phyloP scores from a whole-genome alignment of 306 rosid species.

The Oxytropis ochrocephala region DNA sequence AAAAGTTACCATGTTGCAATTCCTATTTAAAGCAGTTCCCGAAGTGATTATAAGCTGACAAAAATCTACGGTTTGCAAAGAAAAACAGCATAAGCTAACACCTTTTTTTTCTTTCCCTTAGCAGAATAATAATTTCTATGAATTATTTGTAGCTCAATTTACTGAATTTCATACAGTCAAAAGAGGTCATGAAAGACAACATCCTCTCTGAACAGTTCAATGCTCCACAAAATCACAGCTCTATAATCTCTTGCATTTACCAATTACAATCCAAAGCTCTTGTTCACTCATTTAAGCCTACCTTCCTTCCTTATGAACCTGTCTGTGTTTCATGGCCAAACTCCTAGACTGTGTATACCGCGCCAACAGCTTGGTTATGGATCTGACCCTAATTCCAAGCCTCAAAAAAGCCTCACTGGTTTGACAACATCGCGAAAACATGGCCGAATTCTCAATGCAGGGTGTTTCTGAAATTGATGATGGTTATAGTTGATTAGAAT shows the following conservation, averaged over 20 bases:
- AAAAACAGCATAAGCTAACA: background rate
- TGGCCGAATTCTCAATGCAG: background rate
- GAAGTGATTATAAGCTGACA: background rate
- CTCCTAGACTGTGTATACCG: background rate
- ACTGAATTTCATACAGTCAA: constrained; percentile 3
- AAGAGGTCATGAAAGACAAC: background rate
- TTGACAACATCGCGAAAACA: constrained; percentile 17
- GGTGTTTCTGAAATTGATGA: background rate
- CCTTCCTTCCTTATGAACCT: background rate
- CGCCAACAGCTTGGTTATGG: background rate
- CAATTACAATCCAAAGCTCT: constrained; percentile 18
- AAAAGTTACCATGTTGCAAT: background rate
- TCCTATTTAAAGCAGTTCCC: background rate
- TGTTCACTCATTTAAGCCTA: background rate
- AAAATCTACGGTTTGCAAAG: background rate
- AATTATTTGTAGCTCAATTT: background rate
- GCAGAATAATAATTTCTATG: constrained; percentile 1
- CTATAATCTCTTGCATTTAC: constrained; percentile 27
- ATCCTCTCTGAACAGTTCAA: constrained; percentile 11
- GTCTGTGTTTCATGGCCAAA: constrained; percentile 1
- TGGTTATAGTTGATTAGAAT: constrained; percentile 26
- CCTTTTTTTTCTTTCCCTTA: background rate
- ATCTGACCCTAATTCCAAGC: background rate
- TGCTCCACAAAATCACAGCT: constrained; percentile 16
- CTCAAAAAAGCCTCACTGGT: background rate